Evolutionary conservation across 345 rosid genomes (phyloP), one percentile per base, ranked within the genome.

Genomic region (Iberis pinnata): DNA sequence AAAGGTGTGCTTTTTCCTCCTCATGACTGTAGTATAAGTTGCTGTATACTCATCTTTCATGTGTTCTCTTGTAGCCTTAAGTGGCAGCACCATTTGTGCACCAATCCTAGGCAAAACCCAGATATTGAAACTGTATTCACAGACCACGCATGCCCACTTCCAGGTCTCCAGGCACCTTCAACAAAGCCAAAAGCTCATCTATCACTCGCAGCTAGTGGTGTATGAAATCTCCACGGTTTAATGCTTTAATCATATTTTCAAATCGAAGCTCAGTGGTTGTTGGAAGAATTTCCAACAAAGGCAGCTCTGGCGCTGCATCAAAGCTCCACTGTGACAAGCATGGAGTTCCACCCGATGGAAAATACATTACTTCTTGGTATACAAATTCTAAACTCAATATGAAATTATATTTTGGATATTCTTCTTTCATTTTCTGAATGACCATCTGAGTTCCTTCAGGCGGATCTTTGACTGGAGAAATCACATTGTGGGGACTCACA

Each of bases 51-150:
- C 22, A 60, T 43, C 26, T 7, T 29, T 5, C 52, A 53, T 12
- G 43, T 64, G 24, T 32, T 43, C 49, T 32, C 59, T 50, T 53
- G 13, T 90, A 92, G 99, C 77, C 77, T 92, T 71, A 92, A 92
- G 67, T 92, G 99, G 99, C 99, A 88, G 69, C 97, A 92, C 55
- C 99, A 92, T 68, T 93, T 92, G 39, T 92, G 97, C 70, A 92
- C 88, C 61, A 83, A 76, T 63, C 99, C 99, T 48, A 85, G 99
- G 79, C 80, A 94, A 32, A 92, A 92, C 73, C 99, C 99, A 8
- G 99, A 92, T 78, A 92, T 92, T 43, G 88, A 88, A 79, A 88
- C 97, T 37, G 88, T 92, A 24, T 92, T 92, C 64, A 85, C 86
- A 63, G 99, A 92, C 71, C 99, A 92, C 63, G 75, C 97, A 5